These are phyloP conservation scores for Wickerhamiella australiensis DNA, from an alignment of 805 yeast genomes.

Conservation along the genomic window DNA sequence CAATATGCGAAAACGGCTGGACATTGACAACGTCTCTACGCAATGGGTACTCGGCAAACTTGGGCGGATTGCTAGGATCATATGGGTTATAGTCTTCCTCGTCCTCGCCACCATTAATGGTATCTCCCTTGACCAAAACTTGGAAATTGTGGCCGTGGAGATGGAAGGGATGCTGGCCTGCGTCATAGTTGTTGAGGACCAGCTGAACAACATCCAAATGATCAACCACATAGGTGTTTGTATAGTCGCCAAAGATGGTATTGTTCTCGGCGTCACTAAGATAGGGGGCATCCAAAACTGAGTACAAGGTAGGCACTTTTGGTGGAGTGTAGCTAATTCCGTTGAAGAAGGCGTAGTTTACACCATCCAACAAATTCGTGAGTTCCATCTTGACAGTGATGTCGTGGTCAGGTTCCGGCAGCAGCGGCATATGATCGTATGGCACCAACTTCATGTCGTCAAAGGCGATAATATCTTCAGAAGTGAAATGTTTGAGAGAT, in stretches of 20 bases:
- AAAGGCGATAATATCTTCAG: constrained; percentile 38
- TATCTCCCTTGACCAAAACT: constrained; percentile 43
- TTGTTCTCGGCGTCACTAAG: constrained; percentile 39
- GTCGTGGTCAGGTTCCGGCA: constrained; percentile 52
- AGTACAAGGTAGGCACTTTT: constrained; percentile 71
- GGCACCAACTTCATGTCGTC: constrained; percentile 79
- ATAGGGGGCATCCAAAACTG: constrained; percentile 56
- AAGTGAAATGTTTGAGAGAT: constrained; percentile 20
- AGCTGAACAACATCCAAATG: constrained; percentile 62
- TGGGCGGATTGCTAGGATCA: constrained; percentile 39
- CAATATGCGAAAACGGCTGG: constrained; percentile 73
- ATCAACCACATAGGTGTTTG: constrained; percentile 60
- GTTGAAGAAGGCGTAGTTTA: constrained; percentile 91
- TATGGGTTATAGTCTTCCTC: constrained; percentile 42
- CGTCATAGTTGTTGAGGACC: constrained; percentile 71
- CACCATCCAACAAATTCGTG: constrained; percentile 78
- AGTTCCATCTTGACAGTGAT: constrained; percentile 64
- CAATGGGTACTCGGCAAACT: constrained; percentile 65
- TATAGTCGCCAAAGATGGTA: constrained; percentile 68
- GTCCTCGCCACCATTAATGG: constrained; percentile 43
- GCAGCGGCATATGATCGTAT: constrained; percentile 39
- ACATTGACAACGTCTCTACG: constrained; percentile 72
- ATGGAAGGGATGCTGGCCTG: constrained; percentile 96
- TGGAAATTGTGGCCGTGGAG: constrained; percentile 91
- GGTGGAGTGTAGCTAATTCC: constrained; percentile 67